Base-by-base conservation (phyloP, 2,329 filamentous ascomycete genomes). In the Ilyonectria sp. region DNA sequence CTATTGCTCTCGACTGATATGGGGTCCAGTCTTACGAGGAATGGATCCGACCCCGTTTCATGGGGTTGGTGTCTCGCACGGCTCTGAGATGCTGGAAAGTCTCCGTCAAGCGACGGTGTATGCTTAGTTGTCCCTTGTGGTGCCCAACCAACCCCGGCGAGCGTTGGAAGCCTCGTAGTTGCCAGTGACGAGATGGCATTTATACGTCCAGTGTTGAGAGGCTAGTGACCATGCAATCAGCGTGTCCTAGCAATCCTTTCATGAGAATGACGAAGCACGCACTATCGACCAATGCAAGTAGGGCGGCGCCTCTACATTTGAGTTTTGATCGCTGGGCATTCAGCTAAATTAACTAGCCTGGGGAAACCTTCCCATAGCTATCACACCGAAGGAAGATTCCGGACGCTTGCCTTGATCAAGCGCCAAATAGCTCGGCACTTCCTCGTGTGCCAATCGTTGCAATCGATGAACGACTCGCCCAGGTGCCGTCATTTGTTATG, bases 21-120 rank as follows among this genome's bases (percentile, higher is more conserved):
- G 57, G 40, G 55, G 44, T 57, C 26, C 60, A 52, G 63, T 70
- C 65, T 70, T 52, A 67, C 67, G 60, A 69, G 62, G 17, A 21
- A 69, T 54, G 62, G 67, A 52, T 21, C 47, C 57, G 52, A 46
- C 46, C 50, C 63, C 53, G 58, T 65, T n/a, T 60, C 23, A 26
- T 60, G 13, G 19, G 31, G 35, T 21, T 43, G 53, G n/a, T 43
- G n/a, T 47, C 15, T 35, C 21, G 35, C 50, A 40, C n/a, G 26
- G 31, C 35, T 55, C n/a, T 56, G 43, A 40, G 19, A 61, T 52
- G 47, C 58, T 62, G 37, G 23, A 65, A 60, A 31, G n/a, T 31
- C 31, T 44, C 49, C 37, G 17, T 37, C 47, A 40, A 29, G 56
- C 23, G 50, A 26, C 31, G 53, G 46, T 37, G 29, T 53, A 57